These are phyloP conservation scores for Hypholoma sublateritium DNA, from an alignment of 768 basidiomycete species.

Conservation along the genomic window DNA sequence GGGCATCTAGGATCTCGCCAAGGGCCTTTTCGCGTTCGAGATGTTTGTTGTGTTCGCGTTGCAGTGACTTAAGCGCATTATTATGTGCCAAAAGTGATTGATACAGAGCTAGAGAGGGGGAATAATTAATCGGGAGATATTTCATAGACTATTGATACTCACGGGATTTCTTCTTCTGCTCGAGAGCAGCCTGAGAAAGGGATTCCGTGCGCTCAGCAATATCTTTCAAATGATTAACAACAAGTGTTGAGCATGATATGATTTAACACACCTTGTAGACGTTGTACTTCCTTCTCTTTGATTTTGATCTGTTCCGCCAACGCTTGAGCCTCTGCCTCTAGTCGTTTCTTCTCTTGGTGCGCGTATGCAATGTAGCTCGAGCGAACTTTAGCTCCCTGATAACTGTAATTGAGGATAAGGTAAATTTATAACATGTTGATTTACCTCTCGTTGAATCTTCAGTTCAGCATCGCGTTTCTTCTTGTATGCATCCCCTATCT, in stretches of 20 bases:
- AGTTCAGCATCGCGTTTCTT: constrained; percentile 69
- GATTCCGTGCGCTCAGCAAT: constrained; percentile 78
- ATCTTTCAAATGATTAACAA: constrained; percentile 41
- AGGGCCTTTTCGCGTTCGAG: constrained; percentile 75
- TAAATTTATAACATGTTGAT: constrained; percentile 17
- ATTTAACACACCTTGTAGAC: constrained; percentile 56
- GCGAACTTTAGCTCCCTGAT: constrained; percentile 88
- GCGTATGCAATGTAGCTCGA: constrained; percentile 86
- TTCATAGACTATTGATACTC: constrained; percentile 23
- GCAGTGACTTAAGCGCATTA: constrained; percentile 73
- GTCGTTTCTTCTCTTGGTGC: constrained; percentile 82
- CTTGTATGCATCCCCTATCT: constrained; percentile 70
- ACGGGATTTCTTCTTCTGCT: constrained; percentile 88
- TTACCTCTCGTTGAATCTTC: constrained; percentile 78
- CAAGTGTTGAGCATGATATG: neutral
- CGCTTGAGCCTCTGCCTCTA: constrained; percentile 63
- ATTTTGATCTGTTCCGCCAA: constrained; percentile 57
- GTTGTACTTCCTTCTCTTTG: constrained; percentile 70
- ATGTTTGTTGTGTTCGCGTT: constrained; percentile 68
- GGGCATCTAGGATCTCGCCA: constrained; percentile 76
- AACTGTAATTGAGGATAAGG: neutral
- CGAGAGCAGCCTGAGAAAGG: constrained; percentile 75
- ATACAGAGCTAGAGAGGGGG: constrained; percentile 64
- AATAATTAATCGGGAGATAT: neutral
- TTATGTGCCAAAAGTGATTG: constrained; percentile 70